Evolutionary conservation across 352 stramenopile genomes (phyloP).

Genomic region (Thalassiosira hispida): DNA sequence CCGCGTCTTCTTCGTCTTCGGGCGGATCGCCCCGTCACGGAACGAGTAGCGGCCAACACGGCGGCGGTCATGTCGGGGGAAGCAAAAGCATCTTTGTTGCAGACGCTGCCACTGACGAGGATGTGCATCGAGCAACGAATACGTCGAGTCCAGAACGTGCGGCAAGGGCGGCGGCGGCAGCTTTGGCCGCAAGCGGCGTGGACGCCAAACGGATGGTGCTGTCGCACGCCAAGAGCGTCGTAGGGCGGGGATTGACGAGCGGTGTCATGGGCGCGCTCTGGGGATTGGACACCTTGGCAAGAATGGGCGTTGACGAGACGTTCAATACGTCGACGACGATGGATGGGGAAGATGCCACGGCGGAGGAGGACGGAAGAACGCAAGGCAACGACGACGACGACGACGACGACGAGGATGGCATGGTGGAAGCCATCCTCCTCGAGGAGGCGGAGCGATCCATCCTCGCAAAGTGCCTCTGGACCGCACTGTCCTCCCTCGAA

Average conservation of each 20-base stretch:
- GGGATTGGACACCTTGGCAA: constrained; percentile 29
- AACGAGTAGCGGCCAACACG: neutral
- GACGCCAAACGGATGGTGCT: constrained; percentile 11
- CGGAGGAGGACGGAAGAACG: neutral
- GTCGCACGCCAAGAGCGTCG: constrained; percentile 44
- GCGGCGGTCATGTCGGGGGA: constrained; percentile 4
- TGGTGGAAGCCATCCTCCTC: neutral
- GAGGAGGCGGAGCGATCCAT: constrained; percentile 5
- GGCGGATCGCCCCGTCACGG: neutral
- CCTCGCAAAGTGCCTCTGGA: constrained; percentile 39
- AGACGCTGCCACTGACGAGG: neutral
- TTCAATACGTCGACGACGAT: constrained; percentile 5
- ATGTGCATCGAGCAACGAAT: neutral
- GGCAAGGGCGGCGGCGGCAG: neutral
- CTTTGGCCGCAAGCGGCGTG: neutral
- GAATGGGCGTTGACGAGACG: neutral
- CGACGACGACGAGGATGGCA: neutral
- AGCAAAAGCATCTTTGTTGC: neutral
- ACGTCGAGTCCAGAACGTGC: neutral
- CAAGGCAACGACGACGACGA: neutral
- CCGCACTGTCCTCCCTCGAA: constrained; percentile 37
- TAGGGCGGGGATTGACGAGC: constrained; percentile 42
- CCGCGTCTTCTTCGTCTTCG: neutral
- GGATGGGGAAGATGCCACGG: neutral
- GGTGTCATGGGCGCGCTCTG: constrained; percentile 43